Evolutionary conservation across 1,284 basidiomycete genomes (phyloP).

Genomic region (Fomitopsis pinicola): DNA sequence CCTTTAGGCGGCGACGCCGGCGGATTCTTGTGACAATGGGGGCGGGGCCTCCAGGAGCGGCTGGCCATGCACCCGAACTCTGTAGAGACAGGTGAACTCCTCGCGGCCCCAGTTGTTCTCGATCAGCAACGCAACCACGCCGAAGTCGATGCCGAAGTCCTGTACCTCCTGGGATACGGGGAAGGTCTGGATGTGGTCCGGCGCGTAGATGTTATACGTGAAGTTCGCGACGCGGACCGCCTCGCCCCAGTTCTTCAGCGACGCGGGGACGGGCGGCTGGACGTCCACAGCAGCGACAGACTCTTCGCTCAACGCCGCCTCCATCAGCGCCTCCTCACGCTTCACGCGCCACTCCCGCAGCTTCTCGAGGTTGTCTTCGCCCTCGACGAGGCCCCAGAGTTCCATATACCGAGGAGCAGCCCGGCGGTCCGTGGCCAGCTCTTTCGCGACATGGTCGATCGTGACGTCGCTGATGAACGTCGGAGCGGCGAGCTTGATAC

Average conservation of each 20-base stretch:
- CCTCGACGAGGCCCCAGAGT: slow-evolving; percentile 54
- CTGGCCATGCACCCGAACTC: slow-evolving; percentile 74
- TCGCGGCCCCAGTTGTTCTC: slow-evolving; percentile 84
- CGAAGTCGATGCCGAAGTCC: slow-evolving; percentile 73
- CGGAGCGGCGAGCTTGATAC: slow-evolving; percentile 71
- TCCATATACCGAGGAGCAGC: slow-evolving; percentile 86
- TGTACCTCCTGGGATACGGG: slow-evolving; percentile 63
- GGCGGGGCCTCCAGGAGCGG: slow-evolving; percentile 25
- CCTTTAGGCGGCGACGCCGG: slow-evolving; percentile 1
- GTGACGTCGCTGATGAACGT: slow-evolving; percentile 75
- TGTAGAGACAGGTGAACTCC: slow-evolving; percentile 87
- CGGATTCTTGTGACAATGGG: slow-evolving; percentile 22
- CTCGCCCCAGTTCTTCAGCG: slow-evolving; percentile 48
- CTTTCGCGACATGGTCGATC: slow-evolving; percentile 58
- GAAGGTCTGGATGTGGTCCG: slow-evolving; percentile 84
- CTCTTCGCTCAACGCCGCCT: slow-evolving; percentile 33
- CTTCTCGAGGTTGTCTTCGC: slow-evolving; percentile 27
- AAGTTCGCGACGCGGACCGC: slow-evolving; percentile 78
- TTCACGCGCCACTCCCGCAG: slow-evolving; percentile 40
- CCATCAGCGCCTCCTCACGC: slow-evolving; percentile 27
- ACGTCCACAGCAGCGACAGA: slow-evolving; percentile 29
- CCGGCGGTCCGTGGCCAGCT: slow-evolving; percentile 59
- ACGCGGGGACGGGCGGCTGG: slow-evolving; percentile 40
- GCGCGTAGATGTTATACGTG: slow-evolving; percentile 71
- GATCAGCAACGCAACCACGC: slow-evolving; percentile 75